These are phyloP conservation scores for Sugiyamaella japonica DNA, from an alignment of 1,139 yeast species.

Conservation along the genomic window DNA sequence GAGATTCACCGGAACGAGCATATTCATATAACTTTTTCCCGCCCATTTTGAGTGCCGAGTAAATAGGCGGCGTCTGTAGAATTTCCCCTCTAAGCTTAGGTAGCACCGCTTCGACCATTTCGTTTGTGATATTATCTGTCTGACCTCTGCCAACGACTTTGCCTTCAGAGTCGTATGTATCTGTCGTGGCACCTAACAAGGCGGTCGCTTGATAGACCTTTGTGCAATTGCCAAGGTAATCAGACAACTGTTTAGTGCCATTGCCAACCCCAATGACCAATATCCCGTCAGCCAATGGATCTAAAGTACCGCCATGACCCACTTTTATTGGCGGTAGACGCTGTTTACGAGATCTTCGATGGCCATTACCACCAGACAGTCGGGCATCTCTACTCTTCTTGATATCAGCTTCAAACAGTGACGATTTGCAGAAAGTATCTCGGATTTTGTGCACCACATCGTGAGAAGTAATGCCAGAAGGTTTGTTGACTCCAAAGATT, in stretches of 20 bases:
- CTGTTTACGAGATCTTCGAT: slow-evolving; percentile 50
- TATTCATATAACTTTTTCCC: slow-evolving; percentile 94
- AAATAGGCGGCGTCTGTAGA: slow-evolving; percentile 92
- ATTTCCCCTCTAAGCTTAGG: slow-evolving; percentile 73
- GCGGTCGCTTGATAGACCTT: slow-evolving; percentile 84
- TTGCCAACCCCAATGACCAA: slow-evolving; percentile 84
- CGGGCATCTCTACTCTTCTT: slow-evolving; percentile 38
- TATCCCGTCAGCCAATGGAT: slow-evolving; percentile 93
- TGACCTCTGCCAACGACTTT: slow-evolving; percentile 63
- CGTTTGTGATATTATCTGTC: slow-evolving; percentile 58
- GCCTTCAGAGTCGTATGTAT: slow-evolving; percentile 94
- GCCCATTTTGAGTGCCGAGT: slow-evolving; percentile 89
- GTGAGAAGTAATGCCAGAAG: slow-evolving; percentile 80
- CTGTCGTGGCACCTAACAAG: slow-evolving; percentile 83
- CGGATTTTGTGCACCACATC: slow-evolving; percentile 68
- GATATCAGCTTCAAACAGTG: slow-evolving; percentile 58
- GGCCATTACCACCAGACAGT: slow-evolving; percentile 34
- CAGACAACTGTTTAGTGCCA: slow-evolving; percentile 80
- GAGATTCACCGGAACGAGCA: slow-evolving; percentile 83
- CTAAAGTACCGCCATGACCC: slow-evolving; percentile 98
- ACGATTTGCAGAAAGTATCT: slow-evolving; percentile 58
- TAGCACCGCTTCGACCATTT: slow-evolving; percentile 51
- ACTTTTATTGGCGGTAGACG: slow-evolving; percentile 66
- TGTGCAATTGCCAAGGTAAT: slow-evolving; percentile 61
- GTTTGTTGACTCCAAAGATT: slow-evolving; percentile 89